Base-by-base conservation (phyloP, 169 alveolate genomes). In the Plasmodium vivax region DNA sequence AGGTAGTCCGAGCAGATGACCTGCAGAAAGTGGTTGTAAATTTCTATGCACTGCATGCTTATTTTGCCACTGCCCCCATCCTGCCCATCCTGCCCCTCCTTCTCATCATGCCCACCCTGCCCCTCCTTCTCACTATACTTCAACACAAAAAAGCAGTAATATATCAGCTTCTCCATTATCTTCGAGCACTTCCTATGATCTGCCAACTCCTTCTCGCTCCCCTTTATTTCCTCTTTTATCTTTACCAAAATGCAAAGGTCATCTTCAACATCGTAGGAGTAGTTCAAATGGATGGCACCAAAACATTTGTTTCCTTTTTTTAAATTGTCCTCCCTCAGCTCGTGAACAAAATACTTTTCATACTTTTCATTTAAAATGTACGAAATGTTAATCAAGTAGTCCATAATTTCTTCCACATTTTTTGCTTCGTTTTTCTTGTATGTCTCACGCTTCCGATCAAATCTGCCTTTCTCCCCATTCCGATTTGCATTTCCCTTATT, bases 291-390 rank as follows among this genome's bases (percentile, higher is more conserved):
- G 27, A 92, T 82, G 14, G 38, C 71, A 7, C 62, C 73, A 92
- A 92, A 92, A 10, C 23, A 19, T 51, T 82, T 72, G 27, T 82
- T 82, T 0, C 92, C 92, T 82, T 92, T 92, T 72, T 82, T 92
- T 92, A 92, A 30, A 51, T 92, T 92, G n/a, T 92, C 95, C 34
- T 92, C 95, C 43, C 34, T 92, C 51, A 92, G 10, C 58, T 92
- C 95, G 41, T 82, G 75, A 12, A 82, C 92, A 82, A 92, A 82
- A 71, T 92, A 92, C 51, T 92, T 92, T 32, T 92, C 95, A 92
- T 92, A 92, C 38, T 92, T 92, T 16, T 92, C 95, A 82, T 92
- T 92, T 38, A 92, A 81, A 41, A 92, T 92, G 43, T 92, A 92
- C 2, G 92, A 82, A 82, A 92, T 83, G 41, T 92, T 92, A 34